A percentile compares a stretch with the other conserved stretches of the same genome.
These are phyloP conservation scores for Pyrenopolyporus hunteri DNA, from an alignment of 495 filamentous ascomycete genomes.

Conservation along the genomic window DNA sequence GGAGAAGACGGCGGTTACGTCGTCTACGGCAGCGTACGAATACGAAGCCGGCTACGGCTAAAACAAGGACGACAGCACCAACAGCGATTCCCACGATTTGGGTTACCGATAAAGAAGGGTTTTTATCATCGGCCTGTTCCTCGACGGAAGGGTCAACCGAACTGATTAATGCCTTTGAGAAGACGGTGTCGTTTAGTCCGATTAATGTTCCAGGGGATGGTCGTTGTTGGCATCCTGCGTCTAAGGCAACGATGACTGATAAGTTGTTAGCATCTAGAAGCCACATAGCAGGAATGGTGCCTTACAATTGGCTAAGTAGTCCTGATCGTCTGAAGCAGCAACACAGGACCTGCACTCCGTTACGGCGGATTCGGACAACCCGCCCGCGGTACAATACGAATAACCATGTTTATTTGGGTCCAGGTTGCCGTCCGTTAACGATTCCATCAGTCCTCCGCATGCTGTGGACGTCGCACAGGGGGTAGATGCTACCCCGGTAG, in stretches of 20 bases:
- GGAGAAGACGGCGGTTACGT: constrained; percentile 44
- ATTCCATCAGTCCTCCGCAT: constrained; percentile 45
- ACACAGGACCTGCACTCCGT: constrained; percentile 49
- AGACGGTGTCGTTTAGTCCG: constrained; percentile 55
- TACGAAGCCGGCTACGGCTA: constrained; percentile 41
- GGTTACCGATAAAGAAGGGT: constrained; percentile 35
- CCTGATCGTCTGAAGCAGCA: constrained; percentile 42
- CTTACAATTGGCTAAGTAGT: constrained; percentile 53
- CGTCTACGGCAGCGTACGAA: constrained; percentile 50
- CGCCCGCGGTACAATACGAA: constrained; percentile 48
- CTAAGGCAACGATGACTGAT: constrained; percentile 52
- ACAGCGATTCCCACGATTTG: constrained; percentile 48
- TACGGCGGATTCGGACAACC: constrained; percentile 33
- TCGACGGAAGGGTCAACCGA: constrained; percentile 47
- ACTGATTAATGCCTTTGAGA: constrained; percentile 47
- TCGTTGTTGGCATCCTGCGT: constrained; percentile 57
- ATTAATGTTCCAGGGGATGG: constrained; percentile 49
- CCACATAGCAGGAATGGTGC: not conserved
- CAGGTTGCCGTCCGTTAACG: constrained; percentile 43
- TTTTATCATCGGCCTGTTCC: constrained; percentile 11
- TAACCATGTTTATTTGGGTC: constrained; percentile 43
- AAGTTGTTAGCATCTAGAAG: constrained; percentile 21
- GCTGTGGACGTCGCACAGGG: constrained; percentile 52
- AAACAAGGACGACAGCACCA: constrained; percentile 37
- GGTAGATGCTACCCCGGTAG: constrained; percentile 42